Evolutionary conservation across 2,329 filamentous ascomycete species (phyloP).

Genomic region (Zymoseptoria tritici): DNA sequence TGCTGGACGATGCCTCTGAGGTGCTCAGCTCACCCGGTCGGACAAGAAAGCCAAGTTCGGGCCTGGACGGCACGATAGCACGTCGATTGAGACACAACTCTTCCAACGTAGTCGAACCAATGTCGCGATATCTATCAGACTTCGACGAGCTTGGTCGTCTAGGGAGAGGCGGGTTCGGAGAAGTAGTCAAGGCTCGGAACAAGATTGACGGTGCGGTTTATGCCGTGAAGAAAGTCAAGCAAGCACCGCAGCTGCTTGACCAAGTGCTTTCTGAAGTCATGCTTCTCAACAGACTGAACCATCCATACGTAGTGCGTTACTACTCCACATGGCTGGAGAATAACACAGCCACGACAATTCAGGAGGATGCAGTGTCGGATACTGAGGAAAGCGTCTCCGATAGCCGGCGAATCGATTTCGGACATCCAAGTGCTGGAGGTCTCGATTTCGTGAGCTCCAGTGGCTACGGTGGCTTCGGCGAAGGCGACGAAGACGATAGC

Average conservation of each 20-base stretch:
- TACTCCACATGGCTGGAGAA: slow-evolving; percentile 94
- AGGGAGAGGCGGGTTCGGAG: slow-evolving; percentile 90
- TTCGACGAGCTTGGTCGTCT: slow-evolving; percentile 85
- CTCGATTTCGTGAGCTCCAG: slow-evolving; percentile 91
- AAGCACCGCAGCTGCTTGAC: slow-evolving; percentile 63
- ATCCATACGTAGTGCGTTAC: slow-evolving; percentile 81
- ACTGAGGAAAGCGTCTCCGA: slow-evolving; percentile 39
- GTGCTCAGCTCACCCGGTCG: background rate
- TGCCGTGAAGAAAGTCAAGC: slow-evolving; percentile 92
- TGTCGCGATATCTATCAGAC: slow-evolving; percentile 75
- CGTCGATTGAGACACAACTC: slow-evolving; percentile 29
- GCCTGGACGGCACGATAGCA: slow-evolving; percentile 18
- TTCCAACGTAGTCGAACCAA: slow-evolving; percentile 20
- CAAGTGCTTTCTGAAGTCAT: slow-evolving; percentile 81
- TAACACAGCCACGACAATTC: slow-evolving; percentile 23
- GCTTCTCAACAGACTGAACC: slow-evolving; percentile 83
- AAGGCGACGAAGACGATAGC: slow-evolving; percentile 53
- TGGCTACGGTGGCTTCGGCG: slow-evolving; percentile 68
- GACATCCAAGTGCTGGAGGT: slow-evolving; percentile 60
- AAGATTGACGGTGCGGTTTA: slow-evolving; percentile 91
- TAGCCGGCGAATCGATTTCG: slow-evolving; percentile 53
- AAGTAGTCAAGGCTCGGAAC: slow-evolving; percentile 91
- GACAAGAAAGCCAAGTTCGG: slow-evolving; percentile 14
- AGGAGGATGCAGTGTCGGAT: slow-evolving; percentile 19
- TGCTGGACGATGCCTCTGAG: slow-evolving; percentile 26